Percentiles rank a stretch among this genome's conserved stretches.
These are phyloP conservation scores for Zasmidium cellare DNA, from an alignment of 2,329 filamentous ascomycete species.

Conservation along the genomic window DNA sequence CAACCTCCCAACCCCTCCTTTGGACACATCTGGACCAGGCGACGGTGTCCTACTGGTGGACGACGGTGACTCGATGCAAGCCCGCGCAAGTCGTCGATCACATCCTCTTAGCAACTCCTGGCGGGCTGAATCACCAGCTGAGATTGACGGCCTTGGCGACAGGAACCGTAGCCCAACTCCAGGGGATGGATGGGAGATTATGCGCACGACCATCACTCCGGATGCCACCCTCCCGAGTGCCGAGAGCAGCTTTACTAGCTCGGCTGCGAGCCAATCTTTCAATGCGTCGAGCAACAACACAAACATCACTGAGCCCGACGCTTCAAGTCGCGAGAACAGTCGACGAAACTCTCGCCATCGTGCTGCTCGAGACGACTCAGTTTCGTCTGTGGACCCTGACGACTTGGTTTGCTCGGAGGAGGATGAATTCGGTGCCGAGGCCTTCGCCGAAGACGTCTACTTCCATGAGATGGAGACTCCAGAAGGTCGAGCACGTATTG, in stretches of 20 bases:
- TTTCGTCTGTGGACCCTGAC: constrained; percentile 56
- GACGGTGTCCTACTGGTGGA: constrained; percentile 25
- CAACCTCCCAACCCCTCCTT: constrained; percentile 21
- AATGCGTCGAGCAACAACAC: constrained; percentile 29
- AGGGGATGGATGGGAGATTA: constrained; percentile 70
- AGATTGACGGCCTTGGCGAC: constrained; percentile 77
- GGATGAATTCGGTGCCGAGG: constrained; percentile 25
- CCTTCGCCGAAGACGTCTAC: constrained; percentile 32
- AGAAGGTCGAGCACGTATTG: constrained; percentile 29
- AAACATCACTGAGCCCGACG: constrained; percentile 34
- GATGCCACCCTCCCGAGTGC: constrained; percentile 78
- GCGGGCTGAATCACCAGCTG: constrained; percentile 27
- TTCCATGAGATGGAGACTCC: constrained; percentile 25
- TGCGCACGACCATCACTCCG: constrained; percentile 76
- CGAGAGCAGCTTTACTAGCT: constrained; percentile 79
- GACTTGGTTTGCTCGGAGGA: constrained; percentile 37
- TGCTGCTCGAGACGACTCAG: constrained; percentile 52
- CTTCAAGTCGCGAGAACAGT: constrained; percentile 32
- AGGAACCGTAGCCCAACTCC: constrained; percentile 79
- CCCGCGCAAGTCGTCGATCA: constrained; percentile 13
- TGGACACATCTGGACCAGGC: constrained; percentile 18
- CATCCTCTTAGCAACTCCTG: constrained; percentile 34
- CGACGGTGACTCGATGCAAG: background rate
- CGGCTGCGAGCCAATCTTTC: constrained; percentile 55
- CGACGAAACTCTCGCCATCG: constrained; percentile 35